Evolutionary conservation across 805 yeast species (phyloP), one percentile per base, ranked within the genome.

Genomic region (Yarrowia hollandica): DNA sequence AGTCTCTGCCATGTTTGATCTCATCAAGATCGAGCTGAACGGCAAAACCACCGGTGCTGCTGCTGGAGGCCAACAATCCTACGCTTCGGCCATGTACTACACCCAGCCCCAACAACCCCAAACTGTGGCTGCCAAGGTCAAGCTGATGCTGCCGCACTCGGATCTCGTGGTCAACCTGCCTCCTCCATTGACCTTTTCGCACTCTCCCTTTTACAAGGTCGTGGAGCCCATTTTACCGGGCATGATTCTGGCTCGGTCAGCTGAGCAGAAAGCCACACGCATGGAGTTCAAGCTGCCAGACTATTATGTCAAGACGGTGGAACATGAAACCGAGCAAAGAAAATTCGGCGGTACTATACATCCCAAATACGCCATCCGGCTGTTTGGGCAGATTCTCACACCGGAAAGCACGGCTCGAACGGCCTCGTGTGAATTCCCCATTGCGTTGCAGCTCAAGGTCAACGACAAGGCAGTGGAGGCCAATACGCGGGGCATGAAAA

Each of bases 401-500:
- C 44, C 34, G 6, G 58, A 52, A 6, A 1, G 15, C 15, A 9
- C 18, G 2, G 4, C 44, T 11, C 5, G n/a, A 7, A 31, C 38
- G 3, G 42, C 58, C 1, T 35, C 42, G 1, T 52, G 58, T 14
- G 58, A 52, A 21, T 91, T 82, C 65, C 97, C 98, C 0, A 75
- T 73, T 23, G 89, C 88, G 5, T 73, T 84, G 44, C 95, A 87
- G 66, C 74, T 91, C 3, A 77, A 76, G 37, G 76, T 87, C 35
- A 89, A 92, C 67, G 77, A 76, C 5, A 62, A 63, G 2, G 71
- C 69, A 14, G 67, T 85, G 1, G 78, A 77, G 37, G 83, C 78
- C 33, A 82, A 82, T 61, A 80, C 84, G 1, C 81, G 84, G 59
- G 97, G 97, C 0, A 73, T 90, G 26, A 89, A 89, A 67, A 86